Base-by-base conservation (phyloP, 331 rosid species). In the Saraca asoca region DNA sequence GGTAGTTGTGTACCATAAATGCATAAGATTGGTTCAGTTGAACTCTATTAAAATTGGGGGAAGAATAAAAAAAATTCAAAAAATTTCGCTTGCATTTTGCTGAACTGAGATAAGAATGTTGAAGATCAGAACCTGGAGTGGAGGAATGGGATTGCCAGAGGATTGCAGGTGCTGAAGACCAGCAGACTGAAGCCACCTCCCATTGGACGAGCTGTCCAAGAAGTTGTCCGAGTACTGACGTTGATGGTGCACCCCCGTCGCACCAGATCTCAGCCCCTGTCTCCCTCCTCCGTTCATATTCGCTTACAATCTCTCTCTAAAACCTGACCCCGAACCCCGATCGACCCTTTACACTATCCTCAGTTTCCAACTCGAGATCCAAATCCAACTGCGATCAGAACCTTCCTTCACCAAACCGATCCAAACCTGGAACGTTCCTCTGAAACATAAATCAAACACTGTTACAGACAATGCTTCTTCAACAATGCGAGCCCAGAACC, bases 221-320 rank as follows among this genome's bases (percentile, higher is more conserved):
- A 84, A 84, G 80, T 94, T 82, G 31, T 90, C 98, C 16, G 98
- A 88, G 88, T 84, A 66, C 58, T 93, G 98, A 7, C 97, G 85
- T 76, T 90, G 96, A 54, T 93, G 98, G 51, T 90, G 96, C 71
- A 86, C 85, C 73, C 84, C 90, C 0, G 87, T 52, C 20, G 82
- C 82, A 72, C 81, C 89, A 85, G 98, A 93, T 93, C 97, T 90
- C 87, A 52, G 93, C 71, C 96, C 91, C 53, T 81, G 98, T 14
- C 90, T 84, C 52, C 95, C 97, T 8, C 69, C 79, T 7, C 90
- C 95, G 83, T 86, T 94, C 98, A 94, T 94, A 34, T 63, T n/a
- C 54, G 6, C 42, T 58, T 24, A 1, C 3, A 24, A 24, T 24
- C 31, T 3, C 31, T 24, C 31, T 24, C 31, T 24, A 24, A 24